phyloP scores from a whole-genome alignment of 345 rosid genomes.

The Dipteronia sinensis region DNA sequence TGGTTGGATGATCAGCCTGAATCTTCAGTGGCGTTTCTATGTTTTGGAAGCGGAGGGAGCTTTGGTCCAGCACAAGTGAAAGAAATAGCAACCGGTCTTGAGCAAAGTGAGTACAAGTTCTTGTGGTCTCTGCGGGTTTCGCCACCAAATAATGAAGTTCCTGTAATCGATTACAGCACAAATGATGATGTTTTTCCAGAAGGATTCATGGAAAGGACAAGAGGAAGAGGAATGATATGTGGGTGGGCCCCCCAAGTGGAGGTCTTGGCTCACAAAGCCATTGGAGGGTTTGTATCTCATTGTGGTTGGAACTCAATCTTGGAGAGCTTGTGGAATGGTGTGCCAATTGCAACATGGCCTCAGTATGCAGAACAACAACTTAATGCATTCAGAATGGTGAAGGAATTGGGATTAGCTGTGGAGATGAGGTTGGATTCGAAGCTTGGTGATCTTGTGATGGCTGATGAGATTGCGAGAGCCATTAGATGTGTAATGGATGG shows the following conservation, averaged over 20 bases:
- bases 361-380: slow-evolving; percentile 53
- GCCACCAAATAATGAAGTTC: background rate
- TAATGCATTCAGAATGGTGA: slow-evolving; percentile 46
- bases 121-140: slow-evolving; percentile 33
- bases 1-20: slow-evolving; percentile 59
- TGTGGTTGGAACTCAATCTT: slow-evolving; percentile 53
- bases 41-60: slow-evolving; percentile 49
- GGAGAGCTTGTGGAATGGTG: slow-evolving; percentile 55
- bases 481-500: slow-evolving; percentile 11
- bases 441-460: slow-evolving; percentile 26
- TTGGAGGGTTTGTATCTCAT: slow-evolving; percentile 50
- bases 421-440: slow-evolving; percentile 39
- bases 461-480: slow-evolving; percentile 43
- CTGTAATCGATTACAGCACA: background rate
- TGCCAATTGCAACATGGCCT: slow-evolving; percentile 51
- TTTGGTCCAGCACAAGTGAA: slow-evolving; percentile 34
- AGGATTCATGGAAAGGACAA: slow-evolving; percentile 34
- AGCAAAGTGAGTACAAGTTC: slow-evolving; percentile 35
- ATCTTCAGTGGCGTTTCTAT: slow-evolving; percentile 47
- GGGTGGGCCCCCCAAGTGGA: slow-evolving; percentile 50
- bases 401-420: slow-evolving; percentile 40
- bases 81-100: slow-evolving; percentile 50
- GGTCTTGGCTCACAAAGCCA: slow-evolving; percentile 36
- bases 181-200: slow-evolving; percentile 26
- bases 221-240: slow-evolving; percentile 25